Evolutionary conservation across 306 rosid species (phyloP).

Genomic region (Lithocarpus polystachyus): DNA sequence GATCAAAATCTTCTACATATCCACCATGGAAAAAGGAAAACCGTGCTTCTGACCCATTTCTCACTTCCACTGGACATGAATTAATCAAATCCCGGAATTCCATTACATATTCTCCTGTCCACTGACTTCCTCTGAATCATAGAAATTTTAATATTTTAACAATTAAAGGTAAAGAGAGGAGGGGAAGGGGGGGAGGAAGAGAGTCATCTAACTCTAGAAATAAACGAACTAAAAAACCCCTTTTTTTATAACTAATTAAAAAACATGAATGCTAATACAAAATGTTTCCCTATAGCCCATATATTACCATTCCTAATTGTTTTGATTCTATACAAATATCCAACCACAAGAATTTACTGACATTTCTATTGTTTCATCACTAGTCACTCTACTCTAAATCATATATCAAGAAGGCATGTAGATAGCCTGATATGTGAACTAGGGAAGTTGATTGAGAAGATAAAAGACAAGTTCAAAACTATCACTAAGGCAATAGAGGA

Average conservation of each 20-base stretch:
- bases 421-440: not conserved
- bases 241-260: not conserved
- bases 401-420: not conserved
- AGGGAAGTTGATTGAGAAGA: not conserved
- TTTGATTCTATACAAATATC: not conserved
- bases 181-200: rapidly evolving
- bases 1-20: slow-evolving; percentile 67
- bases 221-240: not conserved
- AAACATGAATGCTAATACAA: not conserved
- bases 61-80: slow-evolving; percentile 37
- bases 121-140: slow-evolving; percentile 64
- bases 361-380: not conserved
- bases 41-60: slow-evolving; percentile 54
- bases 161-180: not conserved
- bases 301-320: not conserved
- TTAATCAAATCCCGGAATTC: slow-evolving; percentile 64
- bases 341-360: not conserved
- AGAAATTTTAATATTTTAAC: slow-evolving; percentile 14
- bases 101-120: slow-evolving; percentile 86
- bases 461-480: not conserved
- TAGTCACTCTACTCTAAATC: not conserved
- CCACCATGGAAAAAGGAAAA: slow-evolving; percentile 82
- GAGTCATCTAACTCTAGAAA: slow-evolving; percentile 6
- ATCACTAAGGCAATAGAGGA: not conserved
- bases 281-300: not conserved